Evolutionary conservation across 768 basidiomycete genomes (phyloP).

Genomic region (Ephemerocybe angulata): DNA sequence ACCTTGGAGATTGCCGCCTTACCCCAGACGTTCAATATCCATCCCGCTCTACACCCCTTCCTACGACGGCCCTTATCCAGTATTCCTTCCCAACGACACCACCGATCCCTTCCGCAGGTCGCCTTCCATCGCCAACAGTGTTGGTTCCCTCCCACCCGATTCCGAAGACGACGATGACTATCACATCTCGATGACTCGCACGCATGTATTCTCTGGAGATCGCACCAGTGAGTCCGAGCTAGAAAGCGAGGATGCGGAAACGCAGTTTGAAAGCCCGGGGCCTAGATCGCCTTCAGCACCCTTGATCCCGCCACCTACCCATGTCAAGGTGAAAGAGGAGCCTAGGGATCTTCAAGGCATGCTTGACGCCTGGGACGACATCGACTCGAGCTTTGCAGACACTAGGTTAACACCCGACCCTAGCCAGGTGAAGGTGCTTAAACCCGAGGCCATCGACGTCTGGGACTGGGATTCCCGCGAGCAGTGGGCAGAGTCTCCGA

Average conservation of each 20-base stretch:
- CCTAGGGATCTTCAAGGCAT: constrained; percentile 59
- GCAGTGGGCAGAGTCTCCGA: constrained; percentile 25
- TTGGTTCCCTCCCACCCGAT: constrained; percentile 69
- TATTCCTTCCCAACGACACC: constrained; percentile 23
- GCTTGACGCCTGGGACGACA: constrained; percentile 68
- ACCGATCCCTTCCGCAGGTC: constrained; percentile 45
- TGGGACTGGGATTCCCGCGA: constrained; percentile 44
- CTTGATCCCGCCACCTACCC: constrained; percentile 24
- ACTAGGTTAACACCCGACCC: constrained; percentile 37
- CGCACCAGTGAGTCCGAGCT: constrained; percentile 30
- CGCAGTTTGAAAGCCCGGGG: constrained; percentile 60
- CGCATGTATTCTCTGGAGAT: constrained; percentile 29
- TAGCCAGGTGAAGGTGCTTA: constrained; percentile 26
- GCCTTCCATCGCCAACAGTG: constrained; percentile 52
- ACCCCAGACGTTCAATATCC: constrained; percentile 54
- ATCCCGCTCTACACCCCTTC: constrained; percentile 54
- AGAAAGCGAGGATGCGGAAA: constrained; percentile 60
- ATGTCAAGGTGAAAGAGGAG: constrained; percentile 54
- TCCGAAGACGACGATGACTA: constrained; percentile 61
- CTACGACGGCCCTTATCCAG: constrained; percentile 32
- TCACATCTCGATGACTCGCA: constrained; percentile 41
- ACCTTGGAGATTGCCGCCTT: constrained; percentile 51
- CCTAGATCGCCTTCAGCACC: constrained; percentile 61
- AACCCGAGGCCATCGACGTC: constrained; percentile 40
- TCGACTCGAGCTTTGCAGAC: constrained; percentile 44